Base-by-base conservation (phyloP, 2,329 filamentous ascomycete species). In the Trichoderma semiorbis region DNA sequence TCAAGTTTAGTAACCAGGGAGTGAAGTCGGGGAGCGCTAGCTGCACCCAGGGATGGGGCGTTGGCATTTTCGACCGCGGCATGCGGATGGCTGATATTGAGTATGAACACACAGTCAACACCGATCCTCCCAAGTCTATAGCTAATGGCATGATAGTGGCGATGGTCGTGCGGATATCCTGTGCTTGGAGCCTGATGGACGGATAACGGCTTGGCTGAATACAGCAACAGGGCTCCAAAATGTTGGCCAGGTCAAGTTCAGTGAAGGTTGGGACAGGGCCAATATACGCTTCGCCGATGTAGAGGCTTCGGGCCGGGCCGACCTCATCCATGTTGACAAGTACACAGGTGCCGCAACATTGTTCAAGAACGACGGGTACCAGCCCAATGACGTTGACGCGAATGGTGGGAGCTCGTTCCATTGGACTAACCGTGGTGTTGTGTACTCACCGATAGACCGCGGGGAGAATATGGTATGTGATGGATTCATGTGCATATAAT, bases 381-480 rank as follows among this genome's bases (percentile, higher is more conserved):
- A 24, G 58, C 58, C 58, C 18, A 61, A 61, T 16, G 32, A 61
- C 32, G 10, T 36, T 34, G 32, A 24, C 58, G 30, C 28, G 12
- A 61, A 61, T 34, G 28, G 30, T 3, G 58, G 58, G 30, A 61
- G 58, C 32, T 61, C 58, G 11, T 61, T 61, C 58, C 58, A 61
- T 18, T 61, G 58, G 58, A 61, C 58, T 34, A 61, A 61, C 12
- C 58, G 58, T 34, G 58, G 58, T 24, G 58, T 36, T 24, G 58
- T 61, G 58, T 36, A 36, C n/a, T 32, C 58, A 24, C 58, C 30
- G 32, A 61, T 61, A 61, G 58, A 61, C 58, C 58, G 58, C 12
- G 58, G 58, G 18, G 58, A 61, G 58, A 61, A 61, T 61, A 61
- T 61, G 58, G 58, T 61, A 61, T 26, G 58, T 61, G 28, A 61